Percentiles rank a stretch among this genome's conserved stretches.
These are phyloP conservation scores for Akebia trifoliata DNA, from an alignment of 164 flowering plant genomes.

Conservation along the genomic window DNA sequence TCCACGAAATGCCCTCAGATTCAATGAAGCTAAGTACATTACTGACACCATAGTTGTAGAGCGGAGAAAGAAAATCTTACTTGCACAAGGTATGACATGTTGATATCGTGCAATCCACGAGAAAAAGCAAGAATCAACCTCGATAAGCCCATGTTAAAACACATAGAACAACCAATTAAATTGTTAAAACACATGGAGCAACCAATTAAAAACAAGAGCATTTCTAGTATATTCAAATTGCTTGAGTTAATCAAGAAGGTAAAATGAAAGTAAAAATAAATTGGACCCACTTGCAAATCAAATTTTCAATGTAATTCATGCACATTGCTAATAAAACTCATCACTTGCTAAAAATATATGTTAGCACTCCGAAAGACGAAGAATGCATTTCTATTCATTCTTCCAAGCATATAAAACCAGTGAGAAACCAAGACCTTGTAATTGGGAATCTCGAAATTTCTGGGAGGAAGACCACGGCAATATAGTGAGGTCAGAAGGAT, in stretches of 20 bases:
- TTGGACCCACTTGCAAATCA: neutral
- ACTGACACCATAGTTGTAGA: neutral
- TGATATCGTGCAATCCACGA: neutral
- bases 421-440: too few species aligned
- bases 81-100: neutral
- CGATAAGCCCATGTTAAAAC: neutral
- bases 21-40: too few species aligned
- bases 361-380: too few species aligned
- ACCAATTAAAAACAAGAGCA: neutral
- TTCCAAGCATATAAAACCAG: too few species aligned
- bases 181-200: too few species aligned
- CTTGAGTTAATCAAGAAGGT: neutral
- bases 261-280: neutral
- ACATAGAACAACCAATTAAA: conserved; percentile 1
- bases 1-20: too few species aligned
- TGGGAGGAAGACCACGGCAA: too few species aligned
- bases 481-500: too few species aligned
- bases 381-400: too few species aligned
- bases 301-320: neutral
- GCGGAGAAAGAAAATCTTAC: neutral
- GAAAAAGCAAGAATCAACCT: neutral
- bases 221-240: neutral
- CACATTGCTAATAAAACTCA: too few species aligned
- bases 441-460: too few species aligned
- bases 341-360: too few species aligned